phyloP scores from a whole-genome alignment of 2,329 filamentous ascomycete genomes.

The Aspergillus quadrilineatus region DNA sequence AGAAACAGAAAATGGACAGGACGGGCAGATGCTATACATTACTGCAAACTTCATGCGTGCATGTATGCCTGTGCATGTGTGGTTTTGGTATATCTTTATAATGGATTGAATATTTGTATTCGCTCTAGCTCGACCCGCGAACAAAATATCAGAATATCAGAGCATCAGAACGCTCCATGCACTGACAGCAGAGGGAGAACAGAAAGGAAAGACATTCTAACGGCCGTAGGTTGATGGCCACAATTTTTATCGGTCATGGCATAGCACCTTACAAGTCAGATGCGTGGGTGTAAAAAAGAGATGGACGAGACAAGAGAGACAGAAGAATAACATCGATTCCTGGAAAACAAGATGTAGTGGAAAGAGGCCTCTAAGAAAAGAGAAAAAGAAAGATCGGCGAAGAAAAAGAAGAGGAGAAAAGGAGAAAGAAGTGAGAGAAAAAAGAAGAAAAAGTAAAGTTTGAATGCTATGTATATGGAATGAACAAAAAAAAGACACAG shows the following conservation, averaged over 20 bases:
- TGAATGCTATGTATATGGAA: background rate
- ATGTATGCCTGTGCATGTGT: no score
- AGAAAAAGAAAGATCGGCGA: background rate
- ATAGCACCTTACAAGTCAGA: no score
- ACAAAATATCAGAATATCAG: background rate
- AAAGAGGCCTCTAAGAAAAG: background rate
- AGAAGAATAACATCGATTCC: background rate
- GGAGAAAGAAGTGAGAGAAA: background rate
- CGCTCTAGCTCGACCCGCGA: constrained; percentile 9
- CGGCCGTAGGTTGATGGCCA: no score
- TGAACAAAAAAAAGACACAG: background rate
- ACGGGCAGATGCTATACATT: no score
- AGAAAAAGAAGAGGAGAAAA: background rate
- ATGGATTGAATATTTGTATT: background rate
- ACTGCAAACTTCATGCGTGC: no score
- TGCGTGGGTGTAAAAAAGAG: no score
- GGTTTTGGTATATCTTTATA: no score
- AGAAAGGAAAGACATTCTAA: background rate
- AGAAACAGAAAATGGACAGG: no score
- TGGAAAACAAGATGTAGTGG: background rate
- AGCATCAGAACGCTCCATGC: background rate
- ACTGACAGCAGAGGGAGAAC: background rate
- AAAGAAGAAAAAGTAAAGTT: background rate
- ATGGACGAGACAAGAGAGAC: background rate
- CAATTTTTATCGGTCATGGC: no score